These are phyloP conservation scores for Russula olivacea DNA, from an alignment of 768 basidiomycete species.

Conservation along the genomic window DNA sequence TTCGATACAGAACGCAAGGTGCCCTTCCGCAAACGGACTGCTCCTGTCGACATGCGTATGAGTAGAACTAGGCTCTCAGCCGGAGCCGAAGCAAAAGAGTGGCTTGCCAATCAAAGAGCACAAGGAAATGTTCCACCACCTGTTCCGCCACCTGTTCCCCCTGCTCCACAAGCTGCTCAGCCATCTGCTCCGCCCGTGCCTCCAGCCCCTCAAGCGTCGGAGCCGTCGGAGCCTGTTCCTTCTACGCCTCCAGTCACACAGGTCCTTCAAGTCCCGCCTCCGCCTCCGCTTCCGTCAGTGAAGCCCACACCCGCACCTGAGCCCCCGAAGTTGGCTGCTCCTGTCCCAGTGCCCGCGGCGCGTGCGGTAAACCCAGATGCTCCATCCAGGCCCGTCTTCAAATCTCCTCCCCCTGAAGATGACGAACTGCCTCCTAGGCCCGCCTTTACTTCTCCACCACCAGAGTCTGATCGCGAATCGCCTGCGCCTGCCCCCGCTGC, in stretches of 20 bases:
- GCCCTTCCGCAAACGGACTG: slow-evolving; percentile 80
- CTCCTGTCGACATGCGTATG: slow-evolving; percentile 82
- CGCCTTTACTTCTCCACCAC: slow-evolving; percentile 23
- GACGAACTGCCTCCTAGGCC: slow-evolving; percentile 42
- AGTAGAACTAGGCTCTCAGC: slow-evolving; percentile 71
- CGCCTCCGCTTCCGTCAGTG: slow-evolving; percentile 9
- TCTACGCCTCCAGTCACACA: slow-evolving; percentile 17
- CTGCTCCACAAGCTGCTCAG: slow-evolving; percentile 23
- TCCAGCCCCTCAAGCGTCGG: slow-evolving; percentile 23
- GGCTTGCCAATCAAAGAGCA: slow-evolving; percentile 56
- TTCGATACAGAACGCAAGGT: slow-evolving; percentile 81
- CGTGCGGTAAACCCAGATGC: slow-evolving; percentile 19
- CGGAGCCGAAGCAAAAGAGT: slow-evolving; percentile 61
- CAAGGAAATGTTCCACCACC: slow-evolving; percentile 28
- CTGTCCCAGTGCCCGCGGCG: slow-evolving; percentile 25
- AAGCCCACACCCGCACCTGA: slow-evolving; percentile 18
- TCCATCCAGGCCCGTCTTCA: slow-evolving; percentile 46
- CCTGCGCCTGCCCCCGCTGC: slow-evolving; percentile 23
- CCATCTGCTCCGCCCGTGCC: slow-evolving; percentile 10
- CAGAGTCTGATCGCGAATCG: slow-evolving; percentile 27
- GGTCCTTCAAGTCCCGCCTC: neutral
- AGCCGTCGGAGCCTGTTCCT: slow-evolving; percentile 31
- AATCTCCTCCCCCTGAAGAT: slow-evolving; percentile 56
- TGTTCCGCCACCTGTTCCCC: slow-evolving; percentile 1
- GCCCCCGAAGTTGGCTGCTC: slow-evolving; percentile 23